Evolutionary conservation across 2,329 filamentous ascomycete species (phyloP), one percentile per base, ranked within the genome.

Genomic region (Drechslerella dactyloides): DNA sequence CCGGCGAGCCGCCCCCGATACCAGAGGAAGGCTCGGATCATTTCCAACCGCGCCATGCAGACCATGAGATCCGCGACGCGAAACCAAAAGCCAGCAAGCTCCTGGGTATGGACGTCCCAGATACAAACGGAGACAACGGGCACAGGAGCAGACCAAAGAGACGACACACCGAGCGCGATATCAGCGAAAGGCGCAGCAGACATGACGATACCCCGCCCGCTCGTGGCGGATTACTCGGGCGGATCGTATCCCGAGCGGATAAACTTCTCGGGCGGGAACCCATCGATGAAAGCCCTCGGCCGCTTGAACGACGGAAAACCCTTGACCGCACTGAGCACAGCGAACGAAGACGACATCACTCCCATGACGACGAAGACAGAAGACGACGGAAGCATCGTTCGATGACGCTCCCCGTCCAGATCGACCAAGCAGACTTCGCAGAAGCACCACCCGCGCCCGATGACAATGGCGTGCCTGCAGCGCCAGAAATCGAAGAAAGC

Each of bases 11-110:
- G 33, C 54, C 66, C 11, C 66, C 66, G n/a, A 70, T 70, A 54
- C 66, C 66, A 4, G 66, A 70, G 19, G 66, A 70, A 24, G 50
- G 48, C 5, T 48, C 58, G 19, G 59, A 42, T 21, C 55, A 70
- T 33, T 70, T 60, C 50, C 35, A 60, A 51, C 24, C 53, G 3
- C 54, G 52, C 27, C 66, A 70, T 40, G 21, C 48, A 3, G 66
- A 70, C 42, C 59, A 70, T 1, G 66, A 70, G 8, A 37, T 64
- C n/a, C 54, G 58, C 21, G 58, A 64, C 21, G 42, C 66, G 15
- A 70, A 59, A 56, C 59, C 66, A 19, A 70, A 70, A 23, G 66
- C 66, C 17, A 70, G 37, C 24, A 70, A 70, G 23, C 46, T 70
- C 23, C 37, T 70, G 15, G 66, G 66, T 23, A 60, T 70, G 17